A percentile compares a stretch with the other conserved stretches of the same genome.
phyloP scores from a whole-genome alignment of 495 filamentous ascomycete genomes.

The Talaromyces wortmannii region DNA sequence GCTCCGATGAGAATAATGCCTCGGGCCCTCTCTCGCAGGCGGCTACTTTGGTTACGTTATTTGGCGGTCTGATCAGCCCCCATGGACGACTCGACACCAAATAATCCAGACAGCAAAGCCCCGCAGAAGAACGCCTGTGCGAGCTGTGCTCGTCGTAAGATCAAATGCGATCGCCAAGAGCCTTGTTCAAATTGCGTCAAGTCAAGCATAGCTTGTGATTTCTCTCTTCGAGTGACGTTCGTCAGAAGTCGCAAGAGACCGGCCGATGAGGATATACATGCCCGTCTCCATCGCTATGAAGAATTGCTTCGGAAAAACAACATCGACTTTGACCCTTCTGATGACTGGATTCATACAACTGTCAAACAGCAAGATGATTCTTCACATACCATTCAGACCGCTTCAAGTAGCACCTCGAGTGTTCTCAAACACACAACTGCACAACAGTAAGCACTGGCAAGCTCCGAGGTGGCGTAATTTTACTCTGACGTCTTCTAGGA shows the following conservation, averaged over 20 bases:
- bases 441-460: neutral
- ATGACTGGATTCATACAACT: neutral
- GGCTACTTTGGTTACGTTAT: too few relatives aligned
- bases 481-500: neutral
- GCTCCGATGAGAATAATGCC: too few relatives aligned
- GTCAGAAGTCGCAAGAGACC: neutral
- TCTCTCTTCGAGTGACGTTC: neutral
- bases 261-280: neutral
- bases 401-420: neutral
- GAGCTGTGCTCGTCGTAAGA: constrained; percentile 36
- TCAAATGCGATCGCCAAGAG: constrained; percentile 41
- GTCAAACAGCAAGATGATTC: neutral
- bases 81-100: neutral
- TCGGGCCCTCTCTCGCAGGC: too few relatives aligned
- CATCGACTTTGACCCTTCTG: neutral
- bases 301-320: neutral
- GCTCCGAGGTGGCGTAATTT: neutral
- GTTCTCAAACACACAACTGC: neutral
- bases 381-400: neutral
- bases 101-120: neutral
- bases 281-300: neutral
- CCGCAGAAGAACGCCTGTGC: neutral
- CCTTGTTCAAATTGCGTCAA: constrained; percentile 45
- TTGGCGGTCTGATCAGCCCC: neutral
- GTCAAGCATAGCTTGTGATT: neutral